Conservation (phyloP, 2,329 filamentous ascomycete species). For the Colletotrichum sp. region DNA sequence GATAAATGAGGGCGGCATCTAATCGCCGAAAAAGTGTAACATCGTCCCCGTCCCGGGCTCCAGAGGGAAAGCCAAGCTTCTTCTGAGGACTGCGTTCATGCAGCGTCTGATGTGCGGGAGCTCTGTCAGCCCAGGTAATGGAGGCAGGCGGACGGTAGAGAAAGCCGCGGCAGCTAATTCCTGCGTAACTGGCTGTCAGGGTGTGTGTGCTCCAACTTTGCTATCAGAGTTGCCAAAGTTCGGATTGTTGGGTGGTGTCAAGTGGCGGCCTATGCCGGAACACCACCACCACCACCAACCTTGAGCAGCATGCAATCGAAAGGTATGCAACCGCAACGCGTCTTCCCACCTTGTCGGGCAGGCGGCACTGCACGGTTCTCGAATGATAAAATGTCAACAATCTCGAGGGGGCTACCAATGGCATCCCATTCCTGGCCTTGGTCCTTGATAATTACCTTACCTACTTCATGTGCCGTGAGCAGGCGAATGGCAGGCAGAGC, state of each 20-base stretch:
- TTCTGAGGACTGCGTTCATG: neutral
- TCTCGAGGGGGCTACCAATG: neutral
- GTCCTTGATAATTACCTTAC: neutral
- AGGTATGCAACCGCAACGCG: conserved; percentile 2
- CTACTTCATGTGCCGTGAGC: neutral
- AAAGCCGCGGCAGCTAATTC: neutral
- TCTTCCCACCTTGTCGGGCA: conserved; percentile 10
- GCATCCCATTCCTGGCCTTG: neutral
- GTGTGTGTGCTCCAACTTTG: neutral
- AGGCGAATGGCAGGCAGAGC: neutral
- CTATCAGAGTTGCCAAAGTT: neutral
- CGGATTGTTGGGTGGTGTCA: neutral
- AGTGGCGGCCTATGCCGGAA: neutral
- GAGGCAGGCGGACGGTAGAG: neutral
- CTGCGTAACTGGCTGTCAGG: neutral
- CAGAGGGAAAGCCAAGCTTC: neutral
- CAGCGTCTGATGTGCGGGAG: conserved; percentile 2
- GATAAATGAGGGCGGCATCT: neutral
- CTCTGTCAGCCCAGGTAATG: neutral
- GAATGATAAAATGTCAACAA: neutral
- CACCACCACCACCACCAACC: neutral
- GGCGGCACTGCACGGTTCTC: neutral
- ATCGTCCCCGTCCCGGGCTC: neutral
- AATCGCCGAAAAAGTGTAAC: neutral
- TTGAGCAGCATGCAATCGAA: neutral